Conservation (phyloP, 805 yeast genomes). For the Candida mattraensis region DNA sequence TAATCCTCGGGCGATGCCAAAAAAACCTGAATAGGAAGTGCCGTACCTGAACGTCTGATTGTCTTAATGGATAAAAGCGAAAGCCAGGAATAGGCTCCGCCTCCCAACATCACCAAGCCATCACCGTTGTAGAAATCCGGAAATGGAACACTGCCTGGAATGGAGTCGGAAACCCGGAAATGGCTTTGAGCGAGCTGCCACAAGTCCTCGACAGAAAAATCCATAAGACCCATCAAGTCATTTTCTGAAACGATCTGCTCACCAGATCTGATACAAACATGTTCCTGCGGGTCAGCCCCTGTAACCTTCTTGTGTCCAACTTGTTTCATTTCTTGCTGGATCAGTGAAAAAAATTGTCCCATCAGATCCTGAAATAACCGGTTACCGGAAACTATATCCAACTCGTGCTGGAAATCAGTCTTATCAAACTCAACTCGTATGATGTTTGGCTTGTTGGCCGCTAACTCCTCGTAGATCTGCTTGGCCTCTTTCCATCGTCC, state of each 20-base stretch:
- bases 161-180: slow-evolving; percentile 34
- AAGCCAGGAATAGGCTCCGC: slow-evolving; percentile 38
- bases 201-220: slow-evolving; percentile 36
- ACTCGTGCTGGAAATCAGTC: slow-evolving; percentile 5
- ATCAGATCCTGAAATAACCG: slow-evolving; percentile 8
- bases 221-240: slow-evolving; percentile 5
- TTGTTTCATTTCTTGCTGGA: slow-evolving; percentile 1
- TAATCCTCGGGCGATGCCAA: slow-evolving; percentile 37
- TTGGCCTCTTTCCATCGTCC: slow-evolving; percentile 3
- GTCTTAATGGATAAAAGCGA: slow-evolving; percentile 36
- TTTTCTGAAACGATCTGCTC: slow-evolving; percentile 2
- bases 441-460: slow-evolving; percentile 9
- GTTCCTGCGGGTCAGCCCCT: background rate
- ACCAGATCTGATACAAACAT: slow-evolving; percentile 1
- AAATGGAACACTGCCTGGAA: slow-evolving; percentile 41
- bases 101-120: slow-evolving; percentile 38
- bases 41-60: slow-evolving; percentile 39
- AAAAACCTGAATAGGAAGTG: slow-evolving; percentile 39
- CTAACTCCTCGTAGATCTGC: slow-evolving; percentile 6
- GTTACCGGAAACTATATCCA: slow-evolving; percentile 2
- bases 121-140: slow-evolving; percentile 17
- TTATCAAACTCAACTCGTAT: slow-evolving; percentile 7
- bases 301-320: slow-evolving; percentile 1
- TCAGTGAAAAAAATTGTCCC: slow-evolving; percentile 4
- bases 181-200: slow-evolving; percentile 39